Evolutionary conservation across 768 basidiomycete species (phyloP), one percentile per base, ranked within the genome.

Genomic region (Paxillus involutus): DNA sequence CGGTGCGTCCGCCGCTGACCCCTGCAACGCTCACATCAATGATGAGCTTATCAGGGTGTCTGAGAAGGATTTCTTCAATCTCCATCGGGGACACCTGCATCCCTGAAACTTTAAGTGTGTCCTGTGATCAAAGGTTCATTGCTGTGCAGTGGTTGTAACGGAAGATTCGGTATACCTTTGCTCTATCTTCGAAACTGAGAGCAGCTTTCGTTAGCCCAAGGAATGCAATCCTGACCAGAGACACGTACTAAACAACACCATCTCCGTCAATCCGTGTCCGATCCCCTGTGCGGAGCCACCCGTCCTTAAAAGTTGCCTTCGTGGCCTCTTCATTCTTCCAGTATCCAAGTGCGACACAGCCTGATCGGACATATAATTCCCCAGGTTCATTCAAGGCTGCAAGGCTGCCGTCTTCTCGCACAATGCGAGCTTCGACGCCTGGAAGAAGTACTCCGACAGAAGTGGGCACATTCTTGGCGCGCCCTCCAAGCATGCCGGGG

Each of bases 231-330:
- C 3, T 19, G 9, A 6, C 17, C 2, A 45, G 21, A 46, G 39
- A 42, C 21, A 73, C 83, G 40, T 55, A 89, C 88, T 80, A 91
- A 63, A 90, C 83, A 53, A 81, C 77, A 0, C 82, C 83, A 5
- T 84, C 73, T 56, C 75, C 74, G 57, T 88, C 80, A 5, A 83
- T 80, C 37, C 77, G 71, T 63, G 91, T 86, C 49, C 77, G 73
- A 66, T 93, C 90, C 3, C 91, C 91, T 0, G 88, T 91, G 49
- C 73, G 75, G 24, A 93, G 59, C 91, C 91, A 93, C 17, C 89
- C 88, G 43, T 80, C 75, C 12, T 51, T 59, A 62, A 91, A 92
- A 1, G 88, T 85, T 59, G 82, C 81, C 47, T 72, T 71, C 24
- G 82, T 89, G 0, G 88, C 85, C 55, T 80, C 75, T 47, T 82